Evolutionary conservation across 1,284 basidiomycete genomes (phyloP), one percentile per base, ranked within the genome.

Genomic region (Moesziomyces sp.): DNA sequence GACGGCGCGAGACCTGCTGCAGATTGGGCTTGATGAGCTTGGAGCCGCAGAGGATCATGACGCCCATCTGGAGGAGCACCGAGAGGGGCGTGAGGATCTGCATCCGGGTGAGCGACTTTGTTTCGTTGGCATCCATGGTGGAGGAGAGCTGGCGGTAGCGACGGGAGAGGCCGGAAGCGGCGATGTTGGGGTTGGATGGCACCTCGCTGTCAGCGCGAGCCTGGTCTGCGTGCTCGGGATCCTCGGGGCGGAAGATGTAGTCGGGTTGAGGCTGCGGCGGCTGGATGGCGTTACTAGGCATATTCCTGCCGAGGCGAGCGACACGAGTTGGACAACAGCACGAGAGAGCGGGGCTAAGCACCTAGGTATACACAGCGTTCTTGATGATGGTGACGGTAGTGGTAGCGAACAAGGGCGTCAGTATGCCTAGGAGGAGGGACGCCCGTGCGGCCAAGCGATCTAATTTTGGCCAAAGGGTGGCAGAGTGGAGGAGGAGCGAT

Each of bases 231-330:
- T 71, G 60, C n/a, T 75, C 73, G 23, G 68, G 73, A 21, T 75
- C 73, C 24, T 75, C 73, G 56, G 73, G 73, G 13, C 73, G 63
- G 35, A 67, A 75, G 57, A 75, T 71, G 63, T 71, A 75, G 64
- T 75, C 73, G n/a, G 64, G 56, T 85, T 88, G 23, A 85, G 83
- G 49, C 3, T 80, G 49, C 45, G 45, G 58, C 26, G 43, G 43
- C 11, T 45, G 43, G 43, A 21, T 44, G 21, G 56, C 63, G 49
- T 53, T 66, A 52, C 59, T 66, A 23, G 64, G 64, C 64, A 58
- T 68, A 55, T 21, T 62, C 60, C 44, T 47, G 46, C 28, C 26
- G 23, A 28, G 16, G 16, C 48, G 38, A 40, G 3, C 38, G 14
- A 40, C 38, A 40, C 38, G 8, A 10, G 58, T 26, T 30, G 44